phyloP scores from a whole-genome alignment of 352 stramenopile genomes.

The Pythium monospermum region DNA sequence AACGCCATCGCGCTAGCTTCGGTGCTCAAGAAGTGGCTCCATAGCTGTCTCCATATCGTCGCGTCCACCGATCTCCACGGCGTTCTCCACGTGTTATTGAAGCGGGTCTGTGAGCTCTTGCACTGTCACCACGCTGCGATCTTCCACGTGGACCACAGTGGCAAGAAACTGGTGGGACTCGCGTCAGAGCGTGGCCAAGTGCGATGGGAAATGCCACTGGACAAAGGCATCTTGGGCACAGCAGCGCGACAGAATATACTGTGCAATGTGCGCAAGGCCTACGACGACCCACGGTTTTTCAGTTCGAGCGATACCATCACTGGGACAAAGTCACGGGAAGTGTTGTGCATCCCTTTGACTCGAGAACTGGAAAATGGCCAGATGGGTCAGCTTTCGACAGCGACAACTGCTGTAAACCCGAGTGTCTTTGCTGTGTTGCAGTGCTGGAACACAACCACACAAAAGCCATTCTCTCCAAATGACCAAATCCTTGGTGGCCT shows the following conservation, averaged over 20 bases:
- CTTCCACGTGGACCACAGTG: slow-evolving; percentile 49
- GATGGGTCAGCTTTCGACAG: slow-evolving; percentile 8
- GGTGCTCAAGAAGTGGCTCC: slow-evolving; percentile 73
- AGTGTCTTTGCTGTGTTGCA: slow-evolving; percentile 61
- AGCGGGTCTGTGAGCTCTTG: slow-evolving; percentile 55
- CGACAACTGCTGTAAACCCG: not conserved
- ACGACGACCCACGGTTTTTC: slow-evolving; percentile 72
- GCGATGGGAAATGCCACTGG: slow-evolving; percentile 56
- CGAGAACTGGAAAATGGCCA: slow-evolving; percentile 40
- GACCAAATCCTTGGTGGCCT: slow-evolving; percentile 65
- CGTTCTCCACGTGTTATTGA: slow-evolving; percentile 18
- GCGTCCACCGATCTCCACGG: slow-evolving; percentile 30
- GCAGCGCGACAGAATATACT: slow-evolving; percentile 43
- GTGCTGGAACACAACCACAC: slow-evolving; percentile 64
- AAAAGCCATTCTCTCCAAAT: slow-evolving; percentile 69
- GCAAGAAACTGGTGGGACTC: slow-evolving; percentile 28
- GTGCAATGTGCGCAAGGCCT: slow-evolving; percentile 58
- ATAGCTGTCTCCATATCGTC: slow-evolving; percentile 56
- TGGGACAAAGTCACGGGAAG: slow-evolving; percentile 42
- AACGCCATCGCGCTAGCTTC: slow-evolving; percentile 63
- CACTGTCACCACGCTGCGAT: slow-evolving; percentile 68
- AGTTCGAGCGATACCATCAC: slow-evolving; percentile 74
- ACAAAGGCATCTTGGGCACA: slow-evolving; percentile 66
- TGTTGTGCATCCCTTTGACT: slow-evolving; percentile 62
- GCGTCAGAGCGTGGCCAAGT: slow-evolving; percentile 41